Percentiles rank a stretch among this genome's conserved stretches.
Conservation (phyloP, 345 rosid species). For the Populus pruinosa region DNA sequence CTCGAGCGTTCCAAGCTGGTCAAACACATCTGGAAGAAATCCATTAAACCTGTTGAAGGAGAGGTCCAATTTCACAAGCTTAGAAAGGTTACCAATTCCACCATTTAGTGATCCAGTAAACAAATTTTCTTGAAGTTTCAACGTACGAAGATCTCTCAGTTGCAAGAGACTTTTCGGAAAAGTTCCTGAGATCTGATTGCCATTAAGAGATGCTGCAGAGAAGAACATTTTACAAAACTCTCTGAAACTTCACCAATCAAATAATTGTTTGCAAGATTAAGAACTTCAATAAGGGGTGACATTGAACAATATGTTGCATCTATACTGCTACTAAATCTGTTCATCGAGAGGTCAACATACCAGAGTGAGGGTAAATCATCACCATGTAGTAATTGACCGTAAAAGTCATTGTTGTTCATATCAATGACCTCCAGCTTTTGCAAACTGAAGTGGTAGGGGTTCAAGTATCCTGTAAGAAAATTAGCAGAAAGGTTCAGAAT, state of each 20-base stretch:
- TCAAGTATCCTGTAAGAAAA: constrained; percentile 11
- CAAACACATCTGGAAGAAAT: constrained; percentile 31
- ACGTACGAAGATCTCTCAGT: constrained; percentile 11
- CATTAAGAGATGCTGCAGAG: constrained; percentile 25
- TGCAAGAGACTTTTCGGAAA: constrained; percentile 23
- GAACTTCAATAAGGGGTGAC: constrained; percentile 15
- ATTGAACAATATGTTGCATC: constrained; percentile 14
- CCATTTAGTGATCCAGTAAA: constrained; percentile 20
- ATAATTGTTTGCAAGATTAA: constrained; percentile 21
- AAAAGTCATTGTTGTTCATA: constrained; percentile 19
- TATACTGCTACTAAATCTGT: constrained; percentile 13
- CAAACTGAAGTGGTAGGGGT: constrained; percentile 10
- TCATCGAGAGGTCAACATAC: constrained; percentile 25
- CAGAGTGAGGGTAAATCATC: constrained; percentile 11
- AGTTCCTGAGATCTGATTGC: constrained; percentile 26
- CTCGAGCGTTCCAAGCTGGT: constrained; percentile 18
- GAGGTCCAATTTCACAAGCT: constrained; percentile 25
- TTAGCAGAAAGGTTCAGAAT: constrained; percentile 34
- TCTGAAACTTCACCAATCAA: constrained; percentile 20
- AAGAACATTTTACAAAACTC: constrained; percentile 25
- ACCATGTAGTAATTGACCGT: constrained; percentile 2
- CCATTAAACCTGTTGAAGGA: constrained; percentile 30
- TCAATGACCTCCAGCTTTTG: constrained; percentile 28
- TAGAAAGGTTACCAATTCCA: constrained; percentile 21
- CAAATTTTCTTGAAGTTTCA: constrained; percentile 26